Base-by-base conservation (phyloP, 148 eudicot genomes). In the Polygonum maritimum region DNA sequence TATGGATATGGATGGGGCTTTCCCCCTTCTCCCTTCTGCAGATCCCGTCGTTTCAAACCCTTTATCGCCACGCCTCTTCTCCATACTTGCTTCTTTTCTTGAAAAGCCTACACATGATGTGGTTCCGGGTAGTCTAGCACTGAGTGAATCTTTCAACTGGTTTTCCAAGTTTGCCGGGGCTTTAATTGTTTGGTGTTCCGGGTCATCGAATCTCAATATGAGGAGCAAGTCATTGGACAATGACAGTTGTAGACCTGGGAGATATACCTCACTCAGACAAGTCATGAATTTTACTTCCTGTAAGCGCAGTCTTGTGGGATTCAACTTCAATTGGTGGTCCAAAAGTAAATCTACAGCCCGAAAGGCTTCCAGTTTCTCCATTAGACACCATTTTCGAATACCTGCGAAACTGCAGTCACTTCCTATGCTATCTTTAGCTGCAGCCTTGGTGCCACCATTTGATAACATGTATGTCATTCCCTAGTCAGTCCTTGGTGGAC, bases 111-210 rank as follows among this genome's bases (percentile, higher is more conserved):
- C 88, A 21, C 85, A 79, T 73, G 65, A 80, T 74, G 36, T 85
- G 18, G 70, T 76, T 71, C 80, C 79, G 45, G 85, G 89, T 49
- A 82, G 79, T 81, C 55, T 78, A 55, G 96, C 84, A 7, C 70
- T 91, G 63, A 80, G 80, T 45, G 84, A 87, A 75, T 82, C 89
- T 71, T 84, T 83, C 36, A 82, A 54, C 71, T 81, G 87, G 78
- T 65, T 93, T 70, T 82, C 94, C 69, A 91, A 86, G 80, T 82
- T 87, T 77, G 76, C 94, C 3, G 92, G 84, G 35, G 89, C 87
- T 45, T 47, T 86, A 54, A 41, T 84, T 15, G 54, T 86, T 73
- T 84, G 88, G 87, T 84, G 81, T 84, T 84, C 88, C 16, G 73
- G 85, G 76, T 79, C 85, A 41, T 79, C 88, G 3, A 80, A 80